phyloP scores from a whole-genome alignment of 2,329 filamentous ascomycete genomes.

The Drechslerella coelobrocha region DNA sequence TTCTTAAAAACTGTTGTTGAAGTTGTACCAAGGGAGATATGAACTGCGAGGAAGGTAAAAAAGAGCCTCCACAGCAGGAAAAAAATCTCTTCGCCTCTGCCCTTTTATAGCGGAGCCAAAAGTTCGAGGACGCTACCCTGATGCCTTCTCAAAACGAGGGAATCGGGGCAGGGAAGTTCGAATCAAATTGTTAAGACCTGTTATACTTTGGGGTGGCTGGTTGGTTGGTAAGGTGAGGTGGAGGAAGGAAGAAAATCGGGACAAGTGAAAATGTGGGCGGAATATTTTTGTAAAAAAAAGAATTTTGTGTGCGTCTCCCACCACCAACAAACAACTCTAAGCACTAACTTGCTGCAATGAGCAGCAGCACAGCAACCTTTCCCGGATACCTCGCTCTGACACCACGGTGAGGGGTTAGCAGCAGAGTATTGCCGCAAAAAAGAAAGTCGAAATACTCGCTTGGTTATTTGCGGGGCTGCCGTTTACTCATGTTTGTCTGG shows the following conservation, averaged over 20 bases:
- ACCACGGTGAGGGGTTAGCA: background rate
- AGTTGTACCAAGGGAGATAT: constrained; percentile 25
- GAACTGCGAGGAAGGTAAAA: constrained; percentile 11
- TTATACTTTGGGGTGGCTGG: constrained; percentile 21
- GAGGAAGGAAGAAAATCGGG: constrained; percentile 3
- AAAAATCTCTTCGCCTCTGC: constrained; percentile 42
- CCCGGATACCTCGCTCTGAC: constrained; percentile 3
- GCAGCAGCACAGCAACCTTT: too few relatives aligned
- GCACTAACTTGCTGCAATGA: too few relatives aligned
- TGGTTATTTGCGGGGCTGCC: background rate
- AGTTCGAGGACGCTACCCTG: constrained; percentile 38
- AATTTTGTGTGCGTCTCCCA: constrained; percentile 47
- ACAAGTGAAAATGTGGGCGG: constrained; percentile 25
- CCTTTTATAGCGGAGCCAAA: constrained; percentile 42
- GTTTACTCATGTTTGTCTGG: background rate
- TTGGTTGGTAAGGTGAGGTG: constrained; percentile 15
- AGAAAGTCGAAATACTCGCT: constrained; percentile 23
- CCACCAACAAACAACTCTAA: background rate
- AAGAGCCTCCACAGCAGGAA: constrained; percentile 32
- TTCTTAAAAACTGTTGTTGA: constrained; percentile 43
- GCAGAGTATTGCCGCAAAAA: constrained; percentile 3
- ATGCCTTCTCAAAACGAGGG: constrained; percentile 44
- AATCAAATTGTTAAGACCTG: constrained; percentile 22
- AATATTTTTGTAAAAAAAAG: constrained; percentile 31
- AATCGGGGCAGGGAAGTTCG: constrained; percentile 38